Evolutionary conservation across 495 filamentous ascomycete genomes (phyloP), one percentile per base, ranked within the genome.

Genomic region (Daldinia grandis): DNA sequence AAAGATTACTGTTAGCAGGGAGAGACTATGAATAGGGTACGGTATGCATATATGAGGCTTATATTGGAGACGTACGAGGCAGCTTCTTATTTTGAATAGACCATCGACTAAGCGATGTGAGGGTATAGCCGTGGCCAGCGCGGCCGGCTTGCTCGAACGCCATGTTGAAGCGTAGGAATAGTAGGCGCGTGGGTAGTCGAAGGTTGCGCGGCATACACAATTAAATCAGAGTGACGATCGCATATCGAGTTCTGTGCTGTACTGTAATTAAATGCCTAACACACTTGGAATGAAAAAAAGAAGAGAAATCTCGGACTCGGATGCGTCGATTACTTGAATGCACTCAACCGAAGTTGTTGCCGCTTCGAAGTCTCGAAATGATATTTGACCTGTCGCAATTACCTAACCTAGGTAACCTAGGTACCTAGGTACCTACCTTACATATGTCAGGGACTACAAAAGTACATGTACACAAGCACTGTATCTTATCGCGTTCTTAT

Each of bases 81-180:
- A 95, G 84, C 65, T 91, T 87, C 75, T 87, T 89, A 72, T 89
- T 86, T 53, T 87, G 79, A 64, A 93, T 87, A 12, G 92, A 95
- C 94, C 94, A 97, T 72, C 94, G 81, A 74, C 88, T 88, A 51
- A 97, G 81, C 37, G 88, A 87, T 10, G 93, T 96, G 64, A 90
- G 74, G 1, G 92, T 95, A 71, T 88, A 14, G 72, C 67, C 69
- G 70, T 66, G 58, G 14, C 65, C 31, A 50, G 66, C 51, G 30
- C 56, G 64, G 44, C 55, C 67, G 35, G 59, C 54, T 55, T 60
- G 69, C 35, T 71, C 42, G 53, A 50, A 53, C 25, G 58, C 60
- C 70, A 73, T 73, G 0, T 1, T 68, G 47, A 10, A 35, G 38
- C 25, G 21, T 62, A 49, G 28, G 6, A 6, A 15, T 10, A 62